Conservation (phyloP, 139 green algal genomes). For the Pleodorina starrii region DNA sequence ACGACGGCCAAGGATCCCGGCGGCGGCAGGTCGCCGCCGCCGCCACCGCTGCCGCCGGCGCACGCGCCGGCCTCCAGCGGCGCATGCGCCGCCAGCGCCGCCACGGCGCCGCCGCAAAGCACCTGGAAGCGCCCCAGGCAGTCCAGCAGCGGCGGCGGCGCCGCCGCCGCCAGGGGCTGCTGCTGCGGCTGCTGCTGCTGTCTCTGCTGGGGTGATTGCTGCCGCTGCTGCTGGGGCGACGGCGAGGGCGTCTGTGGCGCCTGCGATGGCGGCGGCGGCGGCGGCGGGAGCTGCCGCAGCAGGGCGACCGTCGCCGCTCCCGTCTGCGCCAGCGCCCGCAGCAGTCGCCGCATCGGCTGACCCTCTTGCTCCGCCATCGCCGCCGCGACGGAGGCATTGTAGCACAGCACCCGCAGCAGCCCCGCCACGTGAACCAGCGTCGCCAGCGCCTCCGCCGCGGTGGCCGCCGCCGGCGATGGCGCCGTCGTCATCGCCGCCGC, state of each 20-base stretch:
- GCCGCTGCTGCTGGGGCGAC: neutral
- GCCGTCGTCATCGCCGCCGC: conserved; percentile 34
- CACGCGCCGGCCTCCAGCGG: neutral
- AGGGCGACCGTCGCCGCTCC: neutral
- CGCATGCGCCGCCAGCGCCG: conserved; percentile 1
- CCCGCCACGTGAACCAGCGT: conserved; percentile 37
- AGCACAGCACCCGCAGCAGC: conserved; percentile 44
- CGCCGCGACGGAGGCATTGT: neutral
- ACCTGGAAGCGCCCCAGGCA: neutral
- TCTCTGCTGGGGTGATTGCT: neutral
- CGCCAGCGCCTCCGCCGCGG: conserved; percentile 24
- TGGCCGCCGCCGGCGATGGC: neutral
- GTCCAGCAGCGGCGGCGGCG: neutral
- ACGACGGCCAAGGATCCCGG: neutral
- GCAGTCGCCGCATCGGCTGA: conserved; percentile 27
- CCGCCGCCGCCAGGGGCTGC: neutral
- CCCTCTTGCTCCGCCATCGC: conserved; percentile 6
- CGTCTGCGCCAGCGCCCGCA: conserved; percentile 20
- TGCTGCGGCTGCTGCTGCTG: neutral
- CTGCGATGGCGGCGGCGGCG: neutral
- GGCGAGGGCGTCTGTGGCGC: too few species aligned
- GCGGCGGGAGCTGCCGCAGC: neutral
- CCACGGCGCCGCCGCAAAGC: conserved; percentile 14
- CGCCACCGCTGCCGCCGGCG: neutral
- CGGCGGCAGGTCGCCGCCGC: too few species aligned